Conservation (phyloP, 78 protist species). For the Dictyostelium capitatum region DNA sequence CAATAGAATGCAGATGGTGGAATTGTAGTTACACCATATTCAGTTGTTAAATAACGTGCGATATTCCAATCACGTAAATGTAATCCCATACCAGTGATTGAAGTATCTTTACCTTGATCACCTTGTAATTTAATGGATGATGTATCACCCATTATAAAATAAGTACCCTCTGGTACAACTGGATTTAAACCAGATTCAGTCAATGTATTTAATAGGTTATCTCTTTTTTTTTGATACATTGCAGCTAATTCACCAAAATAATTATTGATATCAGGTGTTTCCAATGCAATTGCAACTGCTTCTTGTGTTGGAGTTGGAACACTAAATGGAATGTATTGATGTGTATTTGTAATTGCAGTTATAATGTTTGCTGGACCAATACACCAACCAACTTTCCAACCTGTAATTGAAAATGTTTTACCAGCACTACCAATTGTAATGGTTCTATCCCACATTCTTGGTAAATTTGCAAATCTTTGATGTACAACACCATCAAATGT, state of each 20-base stretch:
- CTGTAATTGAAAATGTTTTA: constrained; percentile 89
- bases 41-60: constrained; percentile 89
- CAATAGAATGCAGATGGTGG: constrained; percentile 90
- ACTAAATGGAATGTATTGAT: constrained; percentile 77
- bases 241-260: constrained; percentile 24
- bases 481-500: constrained; percentile 64
- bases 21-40: constrained; percentile 87
- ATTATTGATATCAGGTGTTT: constrained; percentile 14
- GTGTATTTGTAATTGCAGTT: constrained; percentile 36
- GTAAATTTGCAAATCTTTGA: constrained; percentile 63
- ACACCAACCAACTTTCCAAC: constrained; percentile 92
- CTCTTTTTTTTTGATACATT: constrained; percentile 47
- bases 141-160: constrained; percentile 67
- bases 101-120: constrained; percentile 60
- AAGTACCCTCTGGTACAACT: constrained; percentile 84
- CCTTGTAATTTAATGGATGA: constrained; percentile 5
- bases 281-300: constrained; percentile 82
- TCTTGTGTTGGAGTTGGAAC: constrained; percentile 88
- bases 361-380: constrained; percentile 75
- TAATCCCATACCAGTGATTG: constrained; percentile 51
- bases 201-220: constrained; percentile 28
- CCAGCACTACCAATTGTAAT: constrained; percentile 89
- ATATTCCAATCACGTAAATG: constrained; percentile 77
- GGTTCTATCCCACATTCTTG: constrained; percentile 84
- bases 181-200: constrained; percentile 58